Evolutionary conservation across 495 filamentous ascomycete genomes (phyloP).

Genomic region (Aspergillus sclerotioniger): DNA sequence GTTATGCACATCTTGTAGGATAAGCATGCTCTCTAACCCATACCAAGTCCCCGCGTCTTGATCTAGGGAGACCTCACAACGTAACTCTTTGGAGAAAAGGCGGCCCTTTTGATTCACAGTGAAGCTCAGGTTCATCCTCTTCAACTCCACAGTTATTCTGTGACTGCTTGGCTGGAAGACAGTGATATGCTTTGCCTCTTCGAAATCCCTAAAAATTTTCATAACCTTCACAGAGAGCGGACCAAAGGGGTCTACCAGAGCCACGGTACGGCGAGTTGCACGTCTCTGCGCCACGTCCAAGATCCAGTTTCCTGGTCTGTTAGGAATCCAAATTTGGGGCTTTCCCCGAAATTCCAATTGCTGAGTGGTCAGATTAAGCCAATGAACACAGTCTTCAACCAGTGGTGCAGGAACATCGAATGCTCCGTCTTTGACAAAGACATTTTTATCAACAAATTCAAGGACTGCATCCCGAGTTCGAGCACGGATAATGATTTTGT

Average conservation of each 20-base stretch:
- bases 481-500: slow-evolving; percentile 21
- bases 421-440: slow-evolving; percentile 23
- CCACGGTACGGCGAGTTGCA: slow-evolving; percentile 13
- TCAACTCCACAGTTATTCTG: slow-evolving; percentile 38
- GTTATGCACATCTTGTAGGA: slow-evolving; percentile 37
- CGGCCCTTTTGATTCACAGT: slow-evolving; percentile 24
- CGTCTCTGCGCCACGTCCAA: slow-evolving; percentile 21
- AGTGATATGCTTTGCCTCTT: slow-evolving; percentile 28
- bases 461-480: slow-evolving; percentile 11
- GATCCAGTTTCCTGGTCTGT: slow-evolving; percentile 27
- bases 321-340: slow-evolving; percentile 32
- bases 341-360: slow-evolving; percentile 33
- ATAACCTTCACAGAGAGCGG: slow-evolving; percentile 24
- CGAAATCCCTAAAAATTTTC: slow-evolving; percentile 28
- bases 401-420: slow-evolving; percentile 48
- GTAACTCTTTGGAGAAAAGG: slow-evolving; percentile 26
- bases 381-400: slow-evolving; percentile 50
- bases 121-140: slow-evolving; percentile 49
- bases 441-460: slow-evolving; percentile 43
- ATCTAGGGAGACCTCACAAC: slow-evolving; percentile 45
- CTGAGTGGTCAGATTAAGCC: slow-evolving; percentile 47
- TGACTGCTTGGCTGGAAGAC: slow-evolving; percentile 27
- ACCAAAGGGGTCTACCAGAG: slow-evolving; percentile 34
- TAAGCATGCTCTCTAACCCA: slow-evolving; percentile 52
- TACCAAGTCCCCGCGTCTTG: slow-evolving; percentile 51